Evolutionary conservation across 2,329 filamentous ascomycete species (phyloP).

Genomic region (Neopestalotiopsis sp.): DNA sequence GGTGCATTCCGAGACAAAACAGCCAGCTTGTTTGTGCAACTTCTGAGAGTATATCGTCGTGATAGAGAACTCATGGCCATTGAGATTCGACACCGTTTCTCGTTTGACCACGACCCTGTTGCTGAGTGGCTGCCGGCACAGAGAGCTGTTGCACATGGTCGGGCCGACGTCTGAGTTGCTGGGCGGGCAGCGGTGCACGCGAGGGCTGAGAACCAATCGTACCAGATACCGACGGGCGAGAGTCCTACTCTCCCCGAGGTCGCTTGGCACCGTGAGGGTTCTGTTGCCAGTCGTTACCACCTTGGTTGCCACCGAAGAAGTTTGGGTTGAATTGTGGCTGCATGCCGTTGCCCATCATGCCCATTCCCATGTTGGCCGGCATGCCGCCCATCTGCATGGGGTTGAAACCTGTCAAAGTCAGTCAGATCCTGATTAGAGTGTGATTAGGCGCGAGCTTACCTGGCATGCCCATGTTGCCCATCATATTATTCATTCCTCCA

Average conservation of each 20-base stretch:
- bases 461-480: constrained; percentile 30
- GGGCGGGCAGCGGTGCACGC: background rate
- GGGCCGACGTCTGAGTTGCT: background rate
- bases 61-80: too few species aligned
- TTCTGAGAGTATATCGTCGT: too few species aligned
- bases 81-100: too few species aligned
- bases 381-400: constrained; percentile 23
- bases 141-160: background rate
- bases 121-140: too few species aligned
- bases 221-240: background rate
- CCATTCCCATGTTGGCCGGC: constrained; percentile 25
- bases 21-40: too few species aligned
- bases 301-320: constrained; percentile 39
- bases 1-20: too few species aligned
- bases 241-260: constrained; percentile 35
- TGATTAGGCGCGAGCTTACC: background rate
- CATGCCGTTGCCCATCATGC: constrained; percentile 30
- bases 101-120: too few species aligned
- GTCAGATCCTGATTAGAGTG: background rate
- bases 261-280: constrained; percentile 41
- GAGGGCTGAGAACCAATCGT: background rate
- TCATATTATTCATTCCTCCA: constrained; percentile 38
- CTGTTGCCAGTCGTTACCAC: constrained; percentile 38
- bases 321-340: constrained; percentile 38
- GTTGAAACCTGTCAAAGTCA: background rate